phyloP scores from a whole-genome alignment of 2,329 filamentous ascomycete species.

The Albifimbria verrucaria region DNA sequence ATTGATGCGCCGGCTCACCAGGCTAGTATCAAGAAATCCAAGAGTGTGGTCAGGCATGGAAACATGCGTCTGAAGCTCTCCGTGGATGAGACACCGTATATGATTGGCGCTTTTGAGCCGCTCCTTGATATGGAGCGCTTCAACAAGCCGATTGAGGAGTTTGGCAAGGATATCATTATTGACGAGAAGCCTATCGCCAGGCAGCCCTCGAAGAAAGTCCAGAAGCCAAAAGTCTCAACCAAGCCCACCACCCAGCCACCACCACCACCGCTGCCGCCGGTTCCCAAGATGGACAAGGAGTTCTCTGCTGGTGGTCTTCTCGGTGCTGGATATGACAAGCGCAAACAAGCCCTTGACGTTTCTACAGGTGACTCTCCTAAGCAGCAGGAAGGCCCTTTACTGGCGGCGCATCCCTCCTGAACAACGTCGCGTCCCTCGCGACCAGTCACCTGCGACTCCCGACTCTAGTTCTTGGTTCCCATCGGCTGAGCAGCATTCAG shows the following conservation, averaged over 20 bases:
- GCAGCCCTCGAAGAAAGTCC: slow-evolving; percentile 9
- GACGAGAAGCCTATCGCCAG: slow-evolving; percentile 9
- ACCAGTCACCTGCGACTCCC: slow-evolving; percentile 16
- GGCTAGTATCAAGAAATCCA: not conserved
- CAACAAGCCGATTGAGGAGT: slow-evolving; percentile 48
- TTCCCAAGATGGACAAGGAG: slow-evolving; percentile 27
- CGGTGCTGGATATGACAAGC: slow-evolving; percentile 45
- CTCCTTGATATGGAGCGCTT: slow-evolving; percentile 62
- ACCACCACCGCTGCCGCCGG: slow-evolving; percentile 8
- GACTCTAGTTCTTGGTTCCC: slow-evolving; percentile 33
- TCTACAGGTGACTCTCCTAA: slow-evolving; percentile 27
- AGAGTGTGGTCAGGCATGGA: slow-evolving; percentile 14
- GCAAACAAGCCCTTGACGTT: slow-evolving; percentile 33
- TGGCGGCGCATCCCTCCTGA: slow-evolving; percentile 55
- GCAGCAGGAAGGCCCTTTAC: slow-evolving; percentile 44
- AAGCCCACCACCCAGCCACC: slow-evolving; percentile 30
- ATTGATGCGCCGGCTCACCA: slow-evolving; percentile 6
- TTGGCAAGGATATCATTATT: slow-evolving; percentile 40
- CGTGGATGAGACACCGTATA: slow-evolving; percentile 51
- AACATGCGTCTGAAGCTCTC: slow-evolving; percentile 36
- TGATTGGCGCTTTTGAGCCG: slow-evolving; percentile 66
- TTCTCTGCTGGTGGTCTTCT: slow-evolving; percentile 53
- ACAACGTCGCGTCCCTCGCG: slow-evolving; percentile 27
- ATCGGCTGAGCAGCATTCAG: slow-evolving; percentile 33
- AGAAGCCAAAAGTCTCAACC: slow-evolving; percentile 18